A percentile compares a stretch with the other conserved stretches of the same genome.
These are phyloP conservation scores for Blastomyces parvus DNA, from an alignment of 2,329 filamentous ascomycete species.

Conservation along the genomic window DNA sequence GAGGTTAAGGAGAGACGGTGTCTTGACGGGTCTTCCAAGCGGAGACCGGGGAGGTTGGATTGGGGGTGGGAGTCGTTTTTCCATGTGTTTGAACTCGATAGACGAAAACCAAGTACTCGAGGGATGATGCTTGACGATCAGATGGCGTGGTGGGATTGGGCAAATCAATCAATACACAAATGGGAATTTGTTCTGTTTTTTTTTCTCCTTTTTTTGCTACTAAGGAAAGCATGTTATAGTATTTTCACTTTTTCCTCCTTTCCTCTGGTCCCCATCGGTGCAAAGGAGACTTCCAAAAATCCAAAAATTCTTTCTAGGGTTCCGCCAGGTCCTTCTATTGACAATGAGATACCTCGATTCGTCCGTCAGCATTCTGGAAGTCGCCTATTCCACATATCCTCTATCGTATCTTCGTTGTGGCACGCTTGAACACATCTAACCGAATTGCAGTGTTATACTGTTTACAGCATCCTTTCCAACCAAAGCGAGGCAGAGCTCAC, in stretches of 20 bases:
- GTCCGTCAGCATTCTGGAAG: background rate
- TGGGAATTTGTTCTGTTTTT: background rate
- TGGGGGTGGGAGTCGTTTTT: conserved; percentile 6
- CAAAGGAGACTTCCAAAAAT: background rate
- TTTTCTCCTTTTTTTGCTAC: background rate
- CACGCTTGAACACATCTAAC: background rate
- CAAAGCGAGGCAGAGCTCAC: background rate
- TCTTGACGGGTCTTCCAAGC: background rate
- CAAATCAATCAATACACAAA: conserved; percentile 7
- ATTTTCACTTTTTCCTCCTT: conserved; percentile 3
- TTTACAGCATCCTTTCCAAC: background rate
- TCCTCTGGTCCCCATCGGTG: background rate
- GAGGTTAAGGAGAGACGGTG: background rate
- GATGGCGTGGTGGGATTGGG: conserved; percentile 2
- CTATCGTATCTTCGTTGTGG: background rate
- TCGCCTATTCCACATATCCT: background rate
- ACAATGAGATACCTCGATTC: background rate
- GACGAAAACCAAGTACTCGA: conserved; percentile 3
- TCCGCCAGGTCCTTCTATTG: background rate
- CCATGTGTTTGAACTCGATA: conserved; percentile 9
- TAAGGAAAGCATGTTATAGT: conserved; percentile 10
- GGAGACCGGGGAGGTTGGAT: background rate
- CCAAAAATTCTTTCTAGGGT: background rate
- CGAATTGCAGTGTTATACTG: background rate
- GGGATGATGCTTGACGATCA: conserved; percentile 5